Percentiles rank a stretch among this genome's conserved stretches.
Conservation (phyloP, 2,329 filamentous ascomycete species). For the Pseudogymnoascus sp. region DNA sequence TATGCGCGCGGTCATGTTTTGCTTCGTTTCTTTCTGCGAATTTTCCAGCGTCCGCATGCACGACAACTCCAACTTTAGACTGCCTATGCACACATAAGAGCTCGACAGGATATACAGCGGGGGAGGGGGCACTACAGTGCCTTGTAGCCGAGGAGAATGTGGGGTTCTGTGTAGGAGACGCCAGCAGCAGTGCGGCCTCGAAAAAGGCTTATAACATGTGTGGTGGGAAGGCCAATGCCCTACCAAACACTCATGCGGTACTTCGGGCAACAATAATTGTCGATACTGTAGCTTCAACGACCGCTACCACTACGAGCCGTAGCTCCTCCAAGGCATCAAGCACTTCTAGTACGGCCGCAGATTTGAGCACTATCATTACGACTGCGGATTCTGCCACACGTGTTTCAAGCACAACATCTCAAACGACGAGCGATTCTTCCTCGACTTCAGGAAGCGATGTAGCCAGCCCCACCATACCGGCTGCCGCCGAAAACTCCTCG, state of each 20-base stretch:
- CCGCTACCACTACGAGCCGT: slow-evolving; percentile 15
- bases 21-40: slow-evolving; percentile 53
- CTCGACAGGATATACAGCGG: slow-evolving; percentile 56
- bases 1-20: slow-evolving; percentile 55
- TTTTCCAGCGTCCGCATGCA: slow-evolving; percentile 44
- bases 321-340: slow-evolving; percentile 10
- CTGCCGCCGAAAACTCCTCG: neutral
- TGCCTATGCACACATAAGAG: slow-evolving; percentile 58
- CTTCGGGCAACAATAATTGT: slow-evolving; percentile 50
- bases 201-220: slow-evolving; percentile 54
- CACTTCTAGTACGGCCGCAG: slow-evolving; percentile 14
- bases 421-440: neutral
- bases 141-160: slow-evolving; percentile 45
- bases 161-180: slow-evolving; percentile 43
- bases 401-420: slow-evolving; percentile 16
- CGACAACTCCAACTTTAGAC: slow-evolving; percentile 42
- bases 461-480: neutral
- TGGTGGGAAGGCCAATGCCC: slow-evolving; percentile 38
- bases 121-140: slow-evolving; percentile 64
- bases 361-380: slow-evolving; percentile 16
- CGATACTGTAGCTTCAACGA: slow-evolving; percentile 25
- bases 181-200: slow-evolving; percentile 37
- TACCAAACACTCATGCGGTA: slow-evolving; percentile 49
- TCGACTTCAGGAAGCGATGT: neutral
- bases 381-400: slow-evolving; percentile 16